Evolutionary conservation across 805 yeast species (phyloP).

Genomic region (Peterozyma toletana): DNA sequence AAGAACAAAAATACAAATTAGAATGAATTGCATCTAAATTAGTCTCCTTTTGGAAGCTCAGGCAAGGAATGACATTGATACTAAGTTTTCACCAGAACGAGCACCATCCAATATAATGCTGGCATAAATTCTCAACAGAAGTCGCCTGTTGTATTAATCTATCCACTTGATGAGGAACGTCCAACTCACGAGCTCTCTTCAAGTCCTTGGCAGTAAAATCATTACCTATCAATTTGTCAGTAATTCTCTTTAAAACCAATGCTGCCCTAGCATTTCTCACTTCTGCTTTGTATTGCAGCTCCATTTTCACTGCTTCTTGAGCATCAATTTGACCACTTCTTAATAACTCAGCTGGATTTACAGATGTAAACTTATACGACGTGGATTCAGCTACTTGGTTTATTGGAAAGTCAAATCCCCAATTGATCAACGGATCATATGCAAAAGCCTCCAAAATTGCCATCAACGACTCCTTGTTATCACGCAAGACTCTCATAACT

Average conservation of each 20-base stretch:
- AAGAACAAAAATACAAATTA: too few relatives aligned
- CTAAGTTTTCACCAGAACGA: slow-evolving; percentile 72
- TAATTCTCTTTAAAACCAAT: slow-evolving; percentile 79
- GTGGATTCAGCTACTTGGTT: slow-evolving; percentile 69
- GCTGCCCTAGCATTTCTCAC: slow-evolving; percentile 86
- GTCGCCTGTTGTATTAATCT: slow-evolving; percentile 93
- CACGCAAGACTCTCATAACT: slow-evolving; percentile 91
- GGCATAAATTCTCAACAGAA: slow-evolving; percentile 90
- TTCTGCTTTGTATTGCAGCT: slow-evolving; percentile 63
- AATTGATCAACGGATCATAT: slow-evolving; percentile 93
- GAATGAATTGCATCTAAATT: too few relatives aligned
- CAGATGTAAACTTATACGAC: slow-evolving; percentile 59
- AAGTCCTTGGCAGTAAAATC: slow-evolving; percentile 42
- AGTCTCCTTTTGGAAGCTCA: too few relatives aligned
- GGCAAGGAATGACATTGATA: background rate
- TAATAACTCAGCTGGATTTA: slow-evolving; percentile 62
- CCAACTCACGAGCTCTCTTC: slow-evolving; percentile 58
- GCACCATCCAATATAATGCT: slow-evolving; percentile 98
- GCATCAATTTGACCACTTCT: slow-evolving; percentile 72
- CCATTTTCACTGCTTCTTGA: slow-evolving; percentile 66
- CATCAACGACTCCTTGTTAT: slow-evolving; percentile 92
- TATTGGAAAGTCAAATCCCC: slow-evolving; percentile 96
- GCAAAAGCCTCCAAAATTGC: slow-evolving; percentile 98
- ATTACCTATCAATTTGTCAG: slow-evolving; percentile 89
- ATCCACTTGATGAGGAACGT: slow-evolving; percentile 88